Conservation (phyloP, 2,329 filamentous ascomycete genomes). For the Penicillium sp. region DNA sequence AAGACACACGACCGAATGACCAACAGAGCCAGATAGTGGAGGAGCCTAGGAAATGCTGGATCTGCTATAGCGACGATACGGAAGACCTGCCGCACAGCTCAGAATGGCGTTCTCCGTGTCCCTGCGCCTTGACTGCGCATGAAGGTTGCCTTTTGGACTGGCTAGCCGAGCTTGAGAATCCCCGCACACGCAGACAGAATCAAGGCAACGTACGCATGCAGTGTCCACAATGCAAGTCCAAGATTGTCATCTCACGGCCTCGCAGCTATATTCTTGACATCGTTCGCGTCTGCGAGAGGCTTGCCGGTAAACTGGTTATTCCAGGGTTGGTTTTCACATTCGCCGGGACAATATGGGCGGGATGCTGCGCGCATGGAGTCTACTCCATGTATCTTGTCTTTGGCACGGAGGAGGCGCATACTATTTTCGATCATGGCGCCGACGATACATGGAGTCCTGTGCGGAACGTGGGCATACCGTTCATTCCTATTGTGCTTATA, state of each 20-base stretch:
- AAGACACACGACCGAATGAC: background rate
- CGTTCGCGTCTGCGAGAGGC: slow-evolving; percentile 56
- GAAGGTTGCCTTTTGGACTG: slow-evolving; percentile 86
- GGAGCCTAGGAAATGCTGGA: slow-evolving; percentile 60
- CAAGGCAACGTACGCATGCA: slow-evolving; percentile 59
- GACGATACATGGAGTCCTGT: slow-evolving; percentile 44
- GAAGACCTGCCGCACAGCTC: slow-evolving; percentile 58
- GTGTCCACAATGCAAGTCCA: slow-evolving; percentile 86
- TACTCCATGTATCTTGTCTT: slow-evolving; percentile 64
- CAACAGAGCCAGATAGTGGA: background rate
- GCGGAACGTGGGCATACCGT: slow-evolving; percentile 58
- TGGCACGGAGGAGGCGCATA: slow-evolving; percentile 56
- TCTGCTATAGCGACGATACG: slow-evolving; percentile 63
- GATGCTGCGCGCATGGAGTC: slow-evolving; percentile 56
- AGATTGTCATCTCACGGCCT: slow-evolving; percentile 72
- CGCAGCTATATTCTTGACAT: slow-evolving; percentile 68
- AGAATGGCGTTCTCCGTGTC: slow-evolving; percentile 83
- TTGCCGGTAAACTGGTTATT: slow-evolving; percentile 58
- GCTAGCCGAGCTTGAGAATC: slow-evolving; percentile 82
- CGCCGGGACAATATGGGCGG: slow-evolving; percentile 47
- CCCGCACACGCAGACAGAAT: slow-evolving; percentile 47
- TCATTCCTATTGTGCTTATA: slow-evolving; percentile 65
- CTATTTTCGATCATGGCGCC: slow-evolving; percentile 47
- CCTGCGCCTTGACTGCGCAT: slow-evolving; percentile 85
- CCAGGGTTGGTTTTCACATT: slow-evolving; percentile 58